Evolutionary conservation across 148 eudicot species (phyloP).

Genomic region (Heliamphora exappendiculata): DNA sequence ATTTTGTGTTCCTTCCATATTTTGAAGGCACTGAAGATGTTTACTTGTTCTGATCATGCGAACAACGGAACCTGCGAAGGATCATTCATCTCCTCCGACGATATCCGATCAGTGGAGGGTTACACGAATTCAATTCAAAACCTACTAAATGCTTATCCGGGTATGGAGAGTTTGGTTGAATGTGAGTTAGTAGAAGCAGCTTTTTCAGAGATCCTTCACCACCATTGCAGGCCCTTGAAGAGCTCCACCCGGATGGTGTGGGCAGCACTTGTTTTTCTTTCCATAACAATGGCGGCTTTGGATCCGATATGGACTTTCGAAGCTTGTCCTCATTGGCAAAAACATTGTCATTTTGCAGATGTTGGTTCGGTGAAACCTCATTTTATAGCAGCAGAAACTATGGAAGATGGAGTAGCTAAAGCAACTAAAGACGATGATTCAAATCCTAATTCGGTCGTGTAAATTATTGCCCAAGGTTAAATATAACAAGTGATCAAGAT

Average conservation of each 20-base stretch:
- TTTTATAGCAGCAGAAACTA: conserved; percentile 4
- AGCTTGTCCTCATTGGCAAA: conserved; percentile 25
- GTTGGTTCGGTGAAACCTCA: conserved; percentile 35
- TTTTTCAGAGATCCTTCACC: conserved; percentile 39
- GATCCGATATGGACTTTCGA: conserved; percentile 36
- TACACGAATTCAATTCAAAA: conserved; percentile 52
- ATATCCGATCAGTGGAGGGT: conserved; percentile 29
- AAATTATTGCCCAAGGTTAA: too few species aligned
- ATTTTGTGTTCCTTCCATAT: neutral
- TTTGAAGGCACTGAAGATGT: conserved; percentile 37
- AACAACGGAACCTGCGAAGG: conserved; percentile 37
- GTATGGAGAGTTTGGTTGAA: conserved; percentile 51
- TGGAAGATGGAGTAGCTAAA: conserved; percentile 20
- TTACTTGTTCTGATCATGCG: conserved; percentile 46
- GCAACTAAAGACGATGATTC: conserved; percentile 4
- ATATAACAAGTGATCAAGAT: too few species aligned
- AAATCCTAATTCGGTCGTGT: conserved; percentile 4
- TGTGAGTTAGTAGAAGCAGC: conserved; percentile 58
- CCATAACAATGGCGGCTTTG: conserved; percentile 37
- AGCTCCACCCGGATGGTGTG: conserved; percentile 34
- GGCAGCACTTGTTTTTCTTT: conserved; percentile 38
- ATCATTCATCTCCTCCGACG: conserved; percentile 23
- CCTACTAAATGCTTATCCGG: conserved; percentile 51
- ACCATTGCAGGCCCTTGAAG: conserved; percentile 62
- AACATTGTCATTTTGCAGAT: conserved; percentile 18